A percentile compares a stretch with the other conserved stretches of the same genome.
Conservation (phyloP, 1,139 yeast species). For the Scheffersomyces lignicola region DNA sequence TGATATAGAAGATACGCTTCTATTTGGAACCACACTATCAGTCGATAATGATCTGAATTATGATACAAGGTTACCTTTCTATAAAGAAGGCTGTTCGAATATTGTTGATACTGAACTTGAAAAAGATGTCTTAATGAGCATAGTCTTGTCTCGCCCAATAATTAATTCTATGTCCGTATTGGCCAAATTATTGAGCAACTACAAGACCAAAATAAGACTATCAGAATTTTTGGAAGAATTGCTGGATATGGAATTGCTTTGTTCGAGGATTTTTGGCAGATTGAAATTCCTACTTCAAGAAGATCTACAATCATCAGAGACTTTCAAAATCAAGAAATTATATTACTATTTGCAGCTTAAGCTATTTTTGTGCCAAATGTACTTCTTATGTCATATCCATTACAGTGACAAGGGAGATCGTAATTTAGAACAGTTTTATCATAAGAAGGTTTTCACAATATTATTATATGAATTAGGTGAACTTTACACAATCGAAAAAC, state of each 20-base stretch:
- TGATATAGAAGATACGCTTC: constrained; percentile 19
- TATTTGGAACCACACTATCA: constrained; percentile 12
- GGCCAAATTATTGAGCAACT: background rate
- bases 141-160: constrained; percentile 1
- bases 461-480: constrained; percentile 19
- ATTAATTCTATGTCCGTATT: background rate
- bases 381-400: constrained; percentile 23
- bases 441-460: constrained; percentile 19
- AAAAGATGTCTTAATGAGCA: constrained; percentile 9
- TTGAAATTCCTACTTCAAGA: constrained; percentile 6
- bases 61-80: constrained; percentile 24
- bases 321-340: constrained; percentile 2
- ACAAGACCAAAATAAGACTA: background rate
- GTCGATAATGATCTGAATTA: constrained; percentile 12
- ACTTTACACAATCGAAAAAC: constrained; percentile 6
- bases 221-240: constrained; percentile 2
- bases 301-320: constrained; percentile 6
- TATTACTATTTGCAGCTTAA: constrained; percentile 10
- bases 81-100: constrained; percentile 17
- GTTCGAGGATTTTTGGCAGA: constrained; percentile 9
- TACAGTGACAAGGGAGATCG: constrained; percentile 19
- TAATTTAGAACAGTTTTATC: constrained; percentile 21
- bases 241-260: constrained; percentile 9
- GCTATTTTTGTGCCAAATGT: constrained; percentile 18
- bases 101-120: constrained; percentile 19